Evolutionary conservation across 2,329 filamentous ascomycete genomes (phyloP), one percentile per base, ranked within the genome.

Genomic region (Magnaporthiopsis incrustans): DNA sequence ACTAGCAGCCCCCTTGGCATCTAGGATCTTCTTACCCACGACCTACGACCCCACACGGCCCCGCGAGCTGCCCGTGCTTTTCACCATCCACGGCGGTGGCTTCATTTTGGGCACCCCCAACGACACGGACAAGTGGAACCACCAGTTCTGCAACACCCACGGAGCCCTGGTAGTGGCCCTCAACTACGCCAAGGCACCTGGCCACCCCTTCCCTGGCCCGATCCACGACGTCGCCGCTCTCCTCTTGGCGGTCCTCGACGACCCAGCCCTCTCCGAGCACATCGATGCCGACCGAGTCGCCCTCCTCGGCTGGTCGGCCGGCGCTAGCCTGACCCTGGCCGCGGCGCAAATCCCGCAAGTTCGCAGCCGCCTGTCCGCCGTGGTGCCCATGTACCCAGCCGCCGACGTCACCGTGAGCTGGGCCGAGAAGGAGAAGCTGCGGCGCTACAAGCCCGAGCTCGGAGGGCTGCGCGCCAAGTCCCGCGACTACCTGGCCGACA

Each of bases 1-100:
- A 53, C 44, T 53, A 53, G 44, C n/a, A 22, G n/a, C 18, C 44
- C 44, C 14, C 27, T 18, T 56, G 60, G 15, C 3, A 4, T 62
- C 44, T 64, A 72, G 74, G 61, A 72, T 80, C 63, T 81, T 79
- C 71, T 74, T 76, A 61, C 78, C 79, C 2, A 68, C 68, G 4
- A 66, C 65, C 59, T 73, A 76, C 65, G 71, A 77, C 66, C 67
- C 68, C 60, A 68, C 70, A 3, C 70, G 71, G 0, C 68, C 70
- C 15, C 59, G 65, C 1, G 69, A 69, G 3, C 70, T 77, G 7
- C 79, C 81, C 2, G 72, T 79, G 2, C 74, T 82, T 60, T 73
- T 84, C 58, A 76, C 78, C 65, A 76, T 82, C 67, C 82, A 84
- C 67, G 81, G 81, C 63, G 80, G 81, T 65, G 80, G 79, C 50